These are phyloP conservation scores for Alternaria arborescens DNA, from an alignment of 2,329 filamentous ascomycete species.

Conservation along the genomic window DNA sequence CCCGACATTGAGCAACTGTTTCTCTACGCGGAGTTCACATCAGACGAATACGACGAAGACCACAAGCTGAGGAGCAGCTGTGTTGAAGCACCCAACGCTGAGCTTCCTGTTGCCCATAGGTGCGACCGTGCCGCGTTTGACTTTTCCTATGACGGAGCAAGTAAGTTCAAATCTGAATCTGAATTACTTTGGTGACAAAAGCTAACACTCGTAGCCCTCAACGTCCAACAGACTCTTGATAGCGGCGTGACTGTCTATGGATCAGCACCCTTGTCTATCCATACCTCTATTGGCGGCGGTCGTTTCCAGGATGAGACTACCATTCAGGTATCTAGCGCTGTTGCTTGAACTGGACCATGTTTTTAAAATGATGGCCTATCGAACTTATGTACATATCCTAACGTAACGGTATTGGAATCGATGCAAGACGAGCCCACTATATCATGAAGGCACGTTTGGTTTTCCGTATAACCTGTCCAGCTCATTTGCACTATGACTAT, in stretches of 20 bases:
- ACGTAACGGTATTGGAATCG: neutral
- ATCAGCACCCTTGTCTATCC: neutral
- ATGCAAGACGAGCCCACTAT: neutral
- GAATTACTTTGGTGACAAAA: neutral
- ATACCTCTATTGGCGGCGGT: neutral
- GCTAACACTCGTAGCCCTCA: neutral
- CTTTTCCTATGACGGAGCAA: neutral
- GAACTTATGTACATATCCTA: neutral
- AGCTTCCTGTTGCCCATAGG: neutral
- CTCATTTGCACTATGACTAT: neutral
- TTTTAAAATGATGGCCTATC: neutral
- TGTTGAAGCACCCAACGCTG: neutral
- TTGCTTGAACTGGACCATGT: neutral
- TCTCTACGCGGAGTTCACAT: neutral
- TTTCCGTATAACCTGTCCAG: neutral
- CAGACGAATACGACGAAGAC: neutral
- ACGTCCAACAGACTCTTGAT: neutral
- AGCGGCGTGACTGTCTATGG: neutral
- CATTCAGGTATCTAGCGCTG: neutral
- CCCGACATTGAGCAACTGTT: neutral
- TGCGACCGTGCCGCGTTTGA: neutral
- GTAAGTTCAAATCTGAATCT: neutral
- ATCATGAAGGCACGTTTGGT: neutral
- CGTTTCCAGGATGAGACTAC: neutral
- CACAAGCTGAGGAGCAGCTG: neutral